Conservation (phyloP, 768 basidiomycete species). For the Cubamyces lactineus region DNA sequence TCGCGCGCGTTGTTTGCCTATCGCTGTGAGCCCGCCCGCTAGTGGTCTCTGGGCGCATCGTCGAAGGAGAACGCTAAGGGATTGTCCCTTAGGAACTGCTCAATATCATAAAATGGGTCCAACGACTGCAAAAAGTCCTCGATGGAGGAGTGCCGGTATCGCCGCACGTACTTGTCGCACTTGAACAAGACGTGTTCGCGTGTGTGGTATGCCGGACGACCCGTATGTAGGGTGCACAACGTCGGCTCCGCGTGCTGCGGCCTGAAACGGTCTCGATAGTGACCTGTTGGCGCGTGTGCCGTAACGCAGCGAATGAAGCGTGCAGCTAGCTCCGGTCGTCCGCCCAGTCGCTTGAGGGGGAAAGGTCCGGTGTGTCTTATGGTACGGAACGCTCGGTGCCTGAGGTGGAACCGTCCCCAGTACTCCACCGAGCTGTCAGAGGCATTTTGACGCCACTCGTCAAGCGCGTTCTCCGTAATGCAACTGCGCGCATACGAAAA, state of each 20-base stretch:
- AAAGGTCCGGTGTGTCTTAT: neutral
- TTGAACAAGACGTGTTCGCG: neutral
- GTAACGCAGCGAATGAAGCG: neutral
- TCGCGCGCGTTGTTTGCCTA: no score
- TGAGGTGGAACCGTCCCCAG: neutral
- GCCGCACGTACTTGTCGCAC: neutral
- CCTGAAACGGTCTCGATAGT: no score
- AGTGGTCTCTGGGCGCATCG: no score
- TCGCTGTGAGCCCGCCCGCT: no score
- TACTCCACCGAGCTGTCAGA: neutral
- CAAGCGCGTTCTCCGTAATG: neutral
- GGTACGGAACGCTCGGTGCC: neutral
- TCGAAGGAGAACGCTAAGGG: no score
- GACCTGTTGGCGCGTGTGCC: neutral
- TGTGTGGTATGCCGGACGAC: neutral
- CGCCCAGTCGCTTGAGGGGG: neutral
- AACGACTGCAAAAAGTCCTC: constrained; percentile 2
- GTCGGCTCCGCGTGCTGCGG: no score
- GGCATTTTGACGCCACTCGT: neutral
- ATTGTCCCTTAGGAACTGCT: neutral
- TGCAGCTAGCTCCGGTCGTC: neutral
- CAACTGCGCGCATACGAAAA: neutral
- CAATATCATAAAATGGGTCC: constrained; percentile 8
- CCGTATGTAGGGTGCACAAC: neutral
- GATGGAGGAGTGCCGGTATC: neutral